Evolutionary conservation across 441 rosid species (phyloP).

Genomic region (Populus hybrid): DNA sequence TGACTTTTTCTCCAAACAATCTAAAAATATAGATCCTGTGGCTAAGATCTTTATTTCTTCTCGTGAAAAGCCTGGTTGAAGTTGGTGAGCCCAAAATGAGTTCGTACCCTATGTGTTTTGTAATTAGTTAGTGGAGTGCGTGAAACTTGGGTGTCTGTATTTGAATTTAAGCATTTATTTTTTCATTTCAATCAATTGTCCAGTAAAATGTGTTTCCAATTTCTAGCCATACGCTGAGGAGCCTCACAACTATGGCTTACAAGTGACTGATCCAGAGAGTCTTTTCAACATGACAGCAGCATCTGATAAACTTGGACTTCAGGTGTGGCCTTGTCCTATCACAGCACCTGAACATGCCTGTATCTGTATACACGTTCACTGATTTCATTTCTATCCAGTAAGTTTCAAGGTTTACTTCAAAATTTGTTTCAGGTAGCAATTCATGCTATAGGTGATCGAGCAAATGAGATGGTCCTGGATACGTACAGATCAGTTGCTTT

Average conservation of each 20-base stretch:
- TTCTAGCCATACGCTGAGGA: conserved; percentile 65
- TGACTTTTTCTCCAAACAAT: too few relatives aligned
- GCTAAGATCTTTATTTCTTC: not conserved
- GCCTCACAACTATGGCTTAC: conserved; percentile 69
- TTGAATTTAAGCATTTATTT: not conserved
- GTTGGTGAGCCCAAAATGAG: not conserved
- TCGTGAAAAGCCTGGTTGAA: not conserved
- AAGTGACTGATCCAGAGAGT: conserved; percentile 47
- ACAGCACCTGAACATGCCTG: not conserved
- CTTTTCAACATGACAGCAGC: conserved; percentile 67
- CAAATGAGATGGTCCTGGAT: conserved; percentile 73
- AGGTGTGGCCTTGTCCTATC: conserved; percentile 41
- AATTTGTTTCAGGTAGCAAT: conserved; percentile 64
- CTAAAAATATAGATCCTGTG: too few relatives aligned
- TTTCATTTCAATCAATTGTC: not conserved
- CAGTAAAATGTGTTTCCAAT: conserved; percentile 12
- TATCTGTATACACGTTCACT: not conserved
- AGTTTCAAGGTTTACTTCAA: conserved; percentile 4
- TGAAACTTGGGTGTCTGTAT: not conserved
- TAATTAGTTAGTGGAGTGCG: not conserved
- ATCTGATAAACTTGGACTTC: conserved; percentile 74
- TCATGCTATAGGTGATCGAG: conserved; percentile 94
- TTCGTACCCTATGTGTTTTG: not conserved
- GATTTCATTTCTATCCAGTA: not conserved
- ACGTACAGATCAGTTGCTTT: conserved; percentile 55